Evolutionary conservation across 257 asterid genomes (phyloP), one percentile per base, ranked within the genome.

Genomic region (Haberlea rhodopensis): DNA sequence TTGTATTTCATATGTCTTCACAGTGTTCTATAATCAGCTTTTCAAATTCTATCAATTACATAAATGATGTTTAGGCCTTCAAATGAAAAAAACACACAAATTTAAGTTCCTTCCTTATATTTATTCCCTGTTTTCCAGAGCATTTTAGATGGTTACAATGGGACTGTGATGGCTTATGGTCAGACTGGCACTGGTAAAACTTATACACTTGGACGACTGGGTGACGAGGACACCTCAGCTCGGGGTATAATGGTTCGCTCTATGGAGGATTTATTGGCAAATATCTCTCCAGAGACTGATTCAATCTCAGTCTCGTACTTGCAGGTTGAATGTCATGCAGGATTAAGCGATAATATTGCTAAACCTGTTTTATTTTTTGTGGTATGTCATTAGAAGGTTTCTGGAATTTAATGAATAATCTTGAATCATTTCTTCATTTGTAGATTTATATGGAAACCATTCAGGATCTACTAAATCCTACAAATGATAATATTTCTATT

Each of bases 241-340:
- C 96, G 97, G 75, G 99, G 99, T 72, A 94, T 94, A 58, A 94
- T 94, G 99, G 99, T 94, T 69, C 97, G 97, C 5, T 85, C 99
- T 19, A 82, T 90, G 92, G 99, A 94, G 81, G 97, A 90, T 79
- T 86, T 94, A 72, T 84, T 94, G 73, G 89, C 87, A 65, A 90
- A 86, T 75, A 68, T 90, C 71, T 83, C 89, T 72, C 79, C 72
- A 13, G 95, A 86, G 49, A 83, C 91, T 43, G 97, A 94, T 84
- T 81, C 95, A 53, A 69, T 94, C 68, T 81, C 81, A 27, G 94
- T 94, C 65, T 90, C 99, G 25, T 90, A 88, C 82, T 82, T 94
- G 82, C 99, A 94, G 99, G 99, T 94, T 68, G 70, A 62, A 27
- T 46, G 31, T 21, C 66, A 43, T 53, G 21, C 37, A 40, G 13